Evolutionary conservation across 495 filamentous ascomycete genomes (phyloP), one percentile per base, ranked within the genome.

Genomic region (Tuber indicum): DNA sequence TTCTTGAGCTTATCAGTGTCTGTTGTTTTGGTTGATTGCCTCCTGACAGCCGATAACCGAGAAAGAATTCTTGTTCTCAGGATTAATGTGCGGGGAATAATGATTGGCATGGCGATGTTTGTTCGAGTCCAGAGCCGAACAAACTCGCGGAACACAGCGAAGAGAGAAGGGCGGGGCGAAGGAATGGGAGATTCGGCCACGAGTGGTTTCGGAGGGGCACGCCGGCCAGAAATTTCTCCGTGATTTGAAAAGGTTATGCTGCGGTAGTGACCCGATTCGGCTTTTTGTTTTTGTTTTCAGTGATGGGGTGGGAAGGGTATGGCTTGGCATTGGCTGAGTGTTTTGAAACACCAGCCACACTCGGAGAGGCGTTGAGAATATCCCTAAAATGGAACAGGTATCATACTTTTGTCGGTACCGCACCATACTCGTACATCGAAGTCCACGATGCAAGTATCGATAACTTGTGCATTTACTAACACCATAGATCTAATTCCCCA

Each of bases 1-100:
- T 85, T 81, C 41, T 85, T 81, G 26, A 73, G 43, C 32, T 79
- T 78, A 43, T 75, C 73, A 5, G 71, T 77, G 12, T 72, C 77
- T 1, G 43, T 71, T 21, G 71, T 71, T 73, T 79, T 72, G 41
- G 76, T 79, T 16, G 78, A 80, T 43, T 80, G 78, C 17, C 58
- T 66, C 58, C 58, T 32, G 26, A 19, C 26, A 17, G 14, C 58
- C 19, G 26, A 26, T 16, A 36, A 19, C n/a, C 58, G 58, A 66
- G 58, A 17, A 66, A 66, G 58, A 32, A 0, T 19, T 19, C 26
- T 36, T 17, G 58, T 14, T 36, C 58, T 19, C 58, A 66, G 26
- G 26, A 66, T 36, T 36, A 66, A 36, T 14, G 58, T 36, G 26
- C 58, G 58, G 58, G 26, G 14, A 36, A 66, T 36, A 14, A 12